Evolutionary conservation across 1,284 basidiomycete species (phyloP), one percentile per base, ranked within the genome.

Genomic region (Sporisorium iseilematis-ciliati): DNA sequence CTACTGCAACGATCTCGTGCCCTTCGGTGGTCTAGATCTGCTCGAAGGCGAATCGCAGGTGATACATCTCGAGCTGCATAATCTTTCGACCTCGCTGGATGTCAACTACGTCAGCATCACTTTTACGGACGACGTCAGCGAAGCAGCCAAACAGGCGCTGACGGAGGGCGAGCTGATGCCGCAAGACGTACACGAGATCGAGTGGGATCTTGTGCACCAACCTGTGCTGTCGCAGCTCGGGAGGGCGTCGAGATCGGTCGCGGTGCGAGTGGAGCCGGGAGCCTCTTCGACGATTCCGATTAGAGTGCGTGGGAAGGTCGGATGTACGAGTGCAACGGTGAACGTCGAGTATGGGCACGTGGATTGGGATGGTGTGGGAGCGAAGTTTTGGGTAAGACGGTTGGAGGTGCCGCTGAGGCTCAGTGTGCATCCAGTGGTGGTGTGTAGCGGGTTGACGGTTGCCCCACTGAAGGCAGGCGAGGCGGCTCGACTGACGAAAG

Each of bases 351-450:
- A 98, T 83, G 91, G 92, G 8, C 89, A 89, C 89, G 25, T 62
- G 76, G 86, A 25, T 78, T 82, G 55, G 78, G 86, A 83, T 29
- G 7, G 54, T 40, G 11, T 58, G 45, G 38, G 58, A 89, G 20
- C 87, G 88, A 62, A 80, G 4, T 95, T 97, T 85, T 90, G 93
- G 85, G 91, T 93, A 11, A 91, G 95, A 26, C 92, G 92, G 70
- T 85, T 97, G 57, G 90, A 91, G 16, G 92, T 94, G 82, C 92
- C 93, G 7, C 88, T 98, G 65, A 88, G 92, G 76, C 91, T 97
- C 64, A 95, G 93, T 0, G 95, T 98, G 2, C 95, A 95, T 82
- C 92, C 93, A 70, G 95, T 95, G 87, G 89, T 97, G 42, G 93
- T 95, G 81, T 93, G 92, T 79, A 60, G 64, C 7, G 62, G 62